Base-by-base conservation (phyloP, 2,329 filamentous ascomycete genomes). In the Cercospora sesami region DNA sequence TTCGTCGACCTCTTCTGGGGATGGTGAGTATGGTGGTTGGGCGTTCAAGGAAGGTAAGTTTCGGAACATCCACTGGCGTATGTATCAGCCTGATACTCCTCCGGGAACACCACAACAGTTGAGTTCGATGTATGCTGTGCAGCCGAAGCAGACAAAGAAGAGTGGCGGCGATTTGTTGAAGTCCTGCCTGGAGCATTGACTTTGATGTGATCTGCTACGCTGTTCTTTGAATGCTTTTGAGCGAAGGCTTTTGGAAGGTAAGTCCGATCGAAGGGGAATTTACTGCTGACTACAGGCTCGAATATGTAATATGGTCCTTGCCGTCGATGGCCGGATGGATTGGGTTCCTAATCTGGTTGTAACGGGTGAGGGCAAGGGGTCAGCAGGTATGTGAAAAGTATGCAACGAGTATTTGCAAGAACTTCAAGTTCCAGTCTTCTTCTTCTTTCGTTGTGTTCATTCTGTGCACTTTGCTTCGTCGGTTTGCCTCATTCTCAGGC, bases 31-130 rank as follows among this genome's bases (percentile, higher is more conserved):
- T 45, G 48, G 62, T 18, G 62, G 62, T 4, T 64, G 62, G 62
- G 53, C 62, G 8, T 64, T 64, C 33, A 64, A 64, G 51, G 23
- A 58, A 21, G 62, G 53, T 59, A 64, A 59, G 53, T 64, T 64
- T 18, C 48, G 62, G 2, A 64, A 64, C 14, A 53, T 53, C 6
- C 62, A 64, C 26, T 64, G 62, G 62, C 51, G 62, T 8, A 42
- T 30, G 30, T 64, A 64, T 42, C 62, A 64, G 51, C 23, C 30
- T 14, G 51, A 58, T 12, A 23, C 36, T 16, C 28, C 42, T 16
- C 28, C 30, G 21, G 23, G 7, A 3, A 14, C 33, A 16, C 30
- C 16, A 14, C 18, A 26, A 23, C 21, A 14, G 42, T 33, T 31
- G 62, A 64, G 62, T 62, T 48, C 60, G 23, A 51, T 62, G 51